Base-by-base conservation (phyloP, 495 filamentous ascomycete species). In the Lasiosphaeria hispida region DNA sequence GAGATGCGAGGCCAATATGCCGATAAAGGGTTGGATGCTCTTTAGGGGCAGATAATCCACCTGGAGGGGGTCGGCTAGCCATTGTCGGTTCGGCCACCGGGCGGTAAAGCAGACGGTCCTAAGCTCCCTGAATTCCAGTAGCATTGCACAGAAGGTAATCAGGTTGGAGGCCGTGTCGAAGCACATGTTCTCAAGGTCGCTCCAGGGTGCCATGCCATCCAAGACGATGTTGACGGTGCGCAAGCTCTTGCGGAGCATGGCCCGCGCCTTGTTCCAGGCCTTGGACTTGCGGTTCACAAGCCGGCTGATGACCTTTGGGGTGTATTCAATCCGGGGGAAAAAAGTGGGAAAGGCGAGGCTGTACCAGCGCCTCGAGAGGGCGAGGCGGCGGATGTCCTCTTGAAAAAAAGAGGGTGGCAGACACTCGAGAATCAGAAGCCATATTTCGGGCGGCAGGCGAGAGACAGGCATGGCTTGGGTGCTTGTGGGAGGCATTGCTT, bases 321-420 rank as follows among this genome's bases (percentile, higher is more conserved):
- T 63, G 58, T 40, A 67, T 23, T 59, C 55, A 49, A 67, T 54
- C 13, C 53, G 49, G 30, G 47, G 35, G 58, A 59, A 55, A 55
- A 63, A 59, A 34, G 19, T n/a, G 9, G 58, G 55, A 41, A 55
- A 59, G 35, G 58, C 51, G n/a, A 67, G 61, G 49, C 11, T 47
- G 43, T 67, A 63, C 64, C 64, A 67, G 36, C 44, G 55, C 19
- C 48, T 59, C 42, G 47, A 67, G 42, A 67, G 39, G 48, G 55
- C 34, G 5, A 67, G 58, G 33, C 61, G 61, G 53, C 55, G 23
- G 17, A 67, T 51, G 44, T 67, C 53, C 13, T 59, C 15, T 17
- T 67, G 64, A 53, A 63, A 67, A 50, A 67, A 67, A 10, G 52
- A 58, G 3, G 47, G 38, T 8, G 58, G 58, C 0, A 67, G 58